Base-by-base conservation (phyloP, 805 yeast genomes). In the Pichia eremophila region DNA sequence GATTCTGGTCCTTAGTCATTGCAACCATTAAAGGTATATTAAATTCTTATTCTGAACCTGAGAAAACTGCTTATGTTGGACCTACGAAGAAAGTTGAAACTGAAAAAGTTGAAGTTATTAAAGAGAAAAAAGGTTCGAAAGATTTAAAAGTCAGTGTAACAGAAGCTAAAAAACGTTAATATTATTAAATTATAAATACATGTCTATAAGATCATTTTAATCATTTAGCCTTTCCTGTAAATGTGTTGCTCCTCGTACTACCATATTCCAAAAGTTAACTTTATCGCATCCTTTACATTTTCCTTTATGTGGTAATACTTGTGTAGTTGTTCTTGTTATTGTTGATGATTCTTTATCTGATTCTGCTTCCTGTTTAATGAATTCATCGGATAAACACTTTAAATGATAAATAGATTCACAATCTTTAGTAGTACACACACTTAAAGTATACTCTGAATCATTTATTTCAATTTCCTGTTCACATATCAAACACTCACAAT, bases 1-100 rank as follows among this genome's bases (percentile, higher is more conserved):
- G 76, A 4, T 8, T 67, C 0, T 61, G 71, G 58, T 72, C 75
- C 14, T 61, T 68, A 10, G 8, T 72, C 15, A 50, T 63, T 44
- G 68, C 54, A 46, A 49, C 64, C 18, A n/a, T 61, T 7, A 46
- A 59, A n/a, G 57, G 54, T n/a, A 29, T 58, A 14, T 44, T 59
- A n/a, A 52, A 52, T 19, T 47, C 43, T 27, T 41, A 39, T 32
- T 28, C 52, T 19, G 37, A 50, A 22, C 22, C 50, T 8, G 46
- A 47, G 2, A 41, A 43, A 10, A 18, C 51, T 5, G 49, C 48
- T 4, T 35, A 48, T 8, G 42, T 29, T 22, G 47, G 47, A 25
- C 32, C 34, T 22, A 12, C 10, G 5, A 8, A 29, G 14, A 29
- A 29, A 29, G 32, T 10, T 29, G 14, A 29, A 29, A 12, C 10